Evolutionary conservation across 2,329 filamentous ascomycete genomes (phyloP), one percentile per base, ranked within the genome.

Genomic region (Plectosphaerella cucumerina): DNA sequence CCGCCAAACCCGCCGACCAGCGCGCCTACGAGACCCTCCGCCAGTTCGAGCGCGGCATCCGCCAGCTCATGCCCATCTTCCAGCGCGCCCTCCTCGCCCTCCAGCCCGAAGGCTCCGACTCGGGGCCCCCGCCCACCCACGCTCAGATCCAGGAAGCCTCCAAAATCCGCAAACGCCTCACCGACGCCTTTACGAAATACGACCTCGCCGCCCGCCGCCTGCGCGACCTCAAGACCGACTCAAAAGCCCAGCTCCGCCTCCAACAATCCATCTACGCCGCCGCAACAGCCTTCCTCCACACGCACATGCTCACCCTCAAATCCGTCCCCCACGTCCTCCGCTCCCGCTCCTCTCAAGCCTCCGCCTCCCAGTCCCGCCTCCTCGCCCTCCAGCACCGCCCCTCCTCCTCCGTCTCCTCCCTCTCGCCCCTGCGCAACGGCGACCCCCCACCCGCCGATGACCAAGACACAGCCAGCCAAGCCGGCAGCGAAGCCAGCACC

Each of bases 241-340:
- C 82, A 46, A 76, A 83, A 0, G 84, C 88, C 0, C 91, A 96
- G 63, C 71, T 83, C 51, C 80, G 81, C 44, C 73, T 97, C 4
- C 92, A 96, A 61, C 87, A 85, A 61, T 85, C 89, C 3, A 85
- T 97, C 12, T 91, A 96, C 60, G 81, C 87, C 35, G 87, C 92
- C 58, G 89, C 91, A 1, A 90, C 86, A 48, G 80, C 81, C 46
- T 97, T 97, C 60, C 71, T 97, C 5, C 91, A 96, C 62, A 79
- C 90, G 4, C 90, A 97, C 62, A 95, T 97, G 89, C 78, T 97
- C 9, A 90, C 92, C 0, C 73, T 97, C 14, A 95, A 90, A 64
- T 82, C 82, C 23, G 73, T 91, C 0, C 87, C 87, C 0, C 81
- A 83, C 41, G 74, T 90, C 56, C 74, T 91, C 15, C 73, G 72